Percentiles rank a stretch among this genome's conserved stretches.
Evolutionary conservation across 495 filamentous ascomycete genomes (phyloP).

Genomic region (Hypoxylon intermedium): DNA sequence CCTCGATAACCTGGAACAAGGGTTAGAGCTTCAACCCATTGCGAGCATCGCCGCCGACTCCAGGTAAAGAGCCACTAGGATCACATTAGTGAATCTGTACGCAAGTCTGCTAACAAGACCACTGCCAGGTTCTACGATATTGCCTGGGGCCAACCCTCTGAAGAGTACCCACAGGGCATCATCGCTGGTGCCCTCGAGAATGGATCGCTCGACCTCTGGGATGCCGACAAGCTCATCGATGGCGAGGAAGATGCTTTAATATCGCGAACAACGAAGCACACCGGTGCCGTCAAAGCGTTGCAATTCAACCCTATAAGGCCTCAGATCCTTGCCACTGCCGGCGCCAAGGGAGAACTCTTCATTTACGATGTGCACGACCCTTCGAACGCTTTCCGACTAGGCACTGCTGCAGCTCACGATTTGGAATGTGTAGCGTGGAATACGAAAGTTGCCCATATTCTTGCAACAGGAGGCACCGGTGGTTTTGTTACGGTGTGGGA

Average conservation of each 20-base stretch:
- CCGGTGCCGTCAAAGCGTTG: slow-evolving; percentile 89
- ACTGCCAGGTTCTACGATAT: slow-evolving; percentile 88
- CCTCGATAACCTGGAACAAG: slow-evolving; percentile 74
- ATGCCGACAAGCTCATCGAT: slow-evolving; percentile 81
- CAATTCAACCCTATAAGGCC: slow-evolving; percentile 97
- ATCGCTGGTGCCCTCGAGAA: slow-evolving; percentile 96
- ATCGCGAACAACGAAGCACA: slow-evolving; percentile 90
- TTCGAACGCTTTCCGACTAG: slow-evolving; percentile 84
- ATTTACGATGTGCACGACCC: slow-evolving; percentile 93
- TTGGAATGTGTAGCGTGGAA: slow-evolving; percentile 98
- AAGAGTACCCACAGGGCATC: slow-evolving; percentile 78
- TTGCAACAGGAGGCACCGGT: slow-evolving; percentile 91
- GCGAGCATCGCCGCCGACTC: slow-evolving; percentile 87
- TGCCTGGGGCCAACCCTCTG: slow-evolving; percentile 84
- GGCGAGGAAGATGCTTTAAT: slow-evolving; percentile 77
- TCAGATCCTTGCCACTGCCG: slow-evolving; percentile 90
- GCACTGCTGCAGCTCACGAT: slow-evolving; percentile 87
- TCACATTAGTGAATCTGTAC: neutral
- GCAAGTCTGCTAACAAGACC: slow-evolving; percentile 22
- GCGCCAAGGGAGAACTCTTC: slow-evolving; percentile 94
- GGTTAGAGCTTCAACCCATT: slow-evolving; percentile 83
- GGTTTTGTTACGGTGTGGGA: slow-evolving; percentile 99
- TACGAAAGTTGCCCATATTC: slow-evolving; percentile 94
- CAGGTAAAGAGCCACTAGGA: slow-evolving; percentile 62
- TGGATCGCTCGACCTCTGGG: slow-evolving; percentile 94